Conservation (phyloP, 2,329 filamentous ascomycete genomes). For the Fusarium begoniae region DNA sequence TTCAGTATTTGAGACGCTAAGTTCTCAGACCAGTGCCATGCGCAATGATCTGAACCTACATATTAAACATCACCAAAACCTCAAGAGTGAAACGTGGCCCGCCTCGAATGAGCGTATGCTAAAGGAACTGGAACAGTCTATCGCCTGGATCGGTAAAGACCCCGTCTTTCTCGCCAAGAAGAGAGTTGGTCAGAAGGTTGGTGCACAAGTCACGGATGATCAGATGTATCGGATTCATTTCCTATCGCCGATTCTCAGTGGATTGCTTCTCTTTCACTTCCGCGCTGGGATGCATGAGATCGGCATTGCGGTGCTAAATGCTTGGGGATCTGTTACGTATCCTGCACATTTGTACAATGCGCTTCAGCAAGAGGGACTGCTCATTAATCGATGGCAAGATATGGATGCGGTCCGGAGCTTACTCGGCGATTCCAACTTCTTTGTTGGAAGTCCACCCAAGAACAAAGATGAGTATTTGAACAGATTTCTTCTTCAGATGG, state of each 20-base stretch:
- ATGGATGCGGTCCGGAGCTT: background rate
- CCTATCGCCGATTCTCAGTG: background rate
- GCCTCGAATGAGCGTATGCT: background rate
- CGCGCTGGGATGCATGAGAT: background rate
- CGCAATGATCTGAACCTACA: background rate
- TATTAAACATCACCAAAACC: background rate
- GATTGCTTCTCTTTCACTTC: background rate
- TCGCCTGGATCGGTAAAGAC: background rate
- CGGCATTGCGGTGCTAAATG: accelerated
- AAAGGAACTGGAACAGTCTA: background rate
- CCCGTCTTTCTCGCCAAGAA: background rate
- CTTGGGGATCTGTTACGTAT: accelerated
- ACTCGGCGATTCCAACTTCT: background rate
- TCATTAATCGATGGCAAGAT: background rate
- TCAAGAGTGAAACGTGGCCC: background rate
- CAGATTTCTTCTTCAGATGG: background rate
- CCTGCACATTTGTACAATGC: background rate
- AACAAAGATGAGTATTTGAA: background rate
- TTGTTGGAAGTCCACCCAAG: background rate
- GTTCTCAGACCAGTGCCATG: background rate
- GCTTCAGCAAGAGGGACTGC: background rate
- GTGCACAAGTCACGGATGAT: background rate
- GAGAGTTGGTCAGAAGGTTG: background rate
- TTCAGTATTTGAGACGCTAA: background rate
- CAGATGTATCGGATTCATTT: background rate